Conservation (phyloP, 345 rosid species). For the Eucalyptus rudis region DNA sequence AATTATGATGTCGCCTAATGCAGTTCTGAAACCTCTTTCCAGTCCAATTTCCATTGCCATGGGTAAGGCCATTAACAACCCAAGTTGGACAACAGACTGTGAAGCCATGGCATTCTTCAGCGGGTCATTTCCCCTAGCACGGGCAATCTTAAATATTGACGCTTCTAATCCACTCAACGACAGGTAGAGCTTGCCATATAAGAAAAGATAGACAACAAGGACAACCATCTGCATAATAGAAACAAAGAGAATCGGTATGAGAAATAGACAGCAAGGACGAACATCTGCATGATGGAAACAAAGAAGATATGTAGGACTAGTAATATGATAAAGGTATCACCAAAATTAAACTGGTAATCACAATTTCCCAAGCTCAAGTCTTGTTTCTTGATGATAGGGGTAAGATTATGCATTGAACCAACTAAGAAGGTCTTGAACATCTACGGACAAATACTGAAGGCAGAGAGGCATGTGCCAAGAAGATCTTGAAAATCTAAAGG, state of each 20-base stretch:
- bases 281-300: neutral
- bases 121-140: conserved; percentile 52
- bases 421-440: neutral
- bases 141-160: conserved; percentile 59
- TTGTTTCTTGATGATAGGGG: neutral
- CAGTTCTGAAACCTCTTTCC: conserved; percentile 91
- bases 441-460: neutral
- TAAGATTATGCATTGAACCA: neutral
- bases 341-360: neutral
- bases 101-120: conserved; percentile 90
- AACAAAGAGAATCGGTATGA: neutral
- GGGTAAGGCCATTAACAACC: conserved; percentile 72
- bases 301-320: neutral
- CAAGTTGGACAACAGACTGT: conserved; percentile 84
- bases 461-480: neutral
- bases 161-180: conserved; percentile 85
- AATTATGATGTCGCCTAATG: conserved; percentile 66
- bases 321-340: neutral
- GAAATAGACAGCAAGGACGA: neutral
- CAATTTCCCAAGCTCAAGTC: neutral
- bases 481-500: neutral
- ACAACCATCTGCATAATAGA: conserved; percentile 50
- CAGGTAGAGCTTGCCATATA: conserved; percentile 85
- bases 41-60: conserved; percentile 99
- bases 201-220: conserved; percentile 57